Percentiles rank a stretch among this genome's conserved stretches.
Conservation (phyloP, 495 filamentous ascomycete genomes). For the Letharia columbiana region DNA sequence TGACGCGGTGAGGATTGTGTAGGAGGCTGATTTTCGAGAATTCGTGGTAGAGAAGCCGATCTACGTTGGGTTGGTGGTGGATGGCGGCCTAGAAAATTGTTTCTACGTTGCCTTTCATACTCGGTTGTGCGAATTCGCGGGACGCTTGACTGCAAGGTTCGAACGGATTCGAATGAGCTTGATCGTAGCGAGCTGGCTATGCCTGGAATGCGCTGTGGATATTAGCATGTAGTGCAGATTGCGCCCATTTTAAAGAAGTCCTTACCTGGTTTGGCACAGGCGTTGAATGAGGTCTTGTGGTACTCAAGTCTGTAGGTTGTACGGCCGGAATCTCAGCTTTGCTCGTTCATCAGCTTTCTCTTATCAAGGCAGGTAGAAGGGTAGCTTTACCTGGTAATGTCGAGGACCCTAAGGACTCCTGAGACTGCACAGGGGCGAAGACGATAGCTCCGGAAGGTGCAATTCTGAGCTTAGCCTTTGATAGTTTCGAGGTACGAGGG, state of each 20-base stretch:
- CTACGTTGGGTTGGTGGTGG: slow-evolving; percentile 7
- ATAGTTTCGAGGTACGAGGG: background rate
- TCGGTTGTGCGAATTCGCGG: slow-evolving; percentile 1
- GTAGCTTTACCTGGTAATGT: background rate
- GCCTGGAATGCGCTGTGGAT: background rate
- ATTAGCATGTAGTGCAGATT: background rate
- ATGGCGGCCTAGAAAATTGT: slow-evolving; percentile 13
- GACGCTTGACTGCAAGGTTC: background rate
- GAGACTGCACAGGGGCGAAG: background rate
- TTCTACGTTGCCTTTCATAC: background rate
- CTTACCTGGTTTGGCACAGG: background rate
- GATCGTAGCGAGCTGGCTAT: background rate
- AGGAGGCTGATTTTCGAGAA: background rate
- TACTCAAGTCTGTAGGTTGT: background rate
- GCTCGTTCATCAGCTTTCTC: background rate
- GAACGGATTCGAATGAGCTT: slow-evolving; percentile 1
- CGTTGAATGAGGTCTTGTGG: background rate
- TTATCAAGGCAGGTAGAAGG: background rate
- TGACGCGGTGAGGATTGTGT: background rate
- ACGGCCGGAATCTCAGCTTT: background rate
- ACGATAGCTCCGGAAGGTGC: slow-evolving; percentile 6
- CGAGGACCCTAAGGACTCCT: background rate
- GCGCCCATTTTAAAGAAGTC: background rate
- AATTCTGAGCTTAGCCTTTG: background rate
- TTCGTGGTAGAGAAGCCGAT: slow-evolving; percentile 7